Evolutionary conservation across 805 yeast species (phyloP).

Genomic region (Candida silvicultrix): DNA sequence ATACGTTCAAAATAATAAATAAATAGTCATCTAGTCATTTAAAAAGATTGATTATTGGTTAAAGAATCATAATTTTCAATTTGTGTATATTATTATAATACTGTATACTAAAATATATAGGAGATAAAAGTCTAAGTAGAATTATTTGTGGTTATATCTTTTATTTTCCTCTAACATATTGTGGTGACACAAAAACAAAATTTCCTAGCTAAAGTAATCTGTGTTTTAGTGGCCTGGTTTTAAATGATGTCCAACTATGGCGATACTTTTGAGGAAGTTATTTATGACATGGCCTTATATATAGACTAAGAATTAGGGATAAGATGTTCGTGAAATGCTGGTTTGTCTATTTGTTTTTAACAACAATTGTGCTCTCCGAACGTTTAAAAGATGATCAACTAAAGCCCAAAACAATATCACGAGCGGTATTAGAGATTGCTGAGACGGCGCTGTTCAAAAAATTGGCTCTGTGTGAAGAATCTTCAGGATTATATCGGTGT

Average conservation of each 20-base stretch:
- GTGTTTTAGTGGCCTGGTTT: too few relatives aligned
- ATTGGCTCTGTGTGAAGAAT: not conserved
- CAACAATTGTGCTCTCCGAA: not conserved
- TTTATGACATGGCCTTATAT: too few relatives aligned
- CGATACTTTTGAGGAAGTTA: too few relatives aligned
- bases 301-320: too few relatives aligned
- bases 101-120: too few relatives aligned
- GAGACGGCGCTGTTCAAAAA: not conserved
- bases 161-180: too few relatives aligned
- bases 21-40: not conserved
- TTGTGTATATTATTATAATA: not conserved
- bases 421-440: not conserved
- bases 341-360: not conserved
- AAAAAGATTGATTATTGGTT: too few relatives aligned
- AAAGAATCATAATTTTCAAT: too few relatives aligned
- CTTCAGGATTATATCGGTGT: not conserved
- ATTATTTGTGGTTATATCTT: too few relatives aligned
- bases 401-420: not conserved
- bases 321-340: not conserved
- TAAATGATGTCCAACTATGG: too few relatives aligned
- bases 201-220: too few relatives aligned
- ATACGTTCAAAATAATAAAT: slow-evolving; percentile 38
- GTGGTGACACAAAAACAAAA: not conserved
- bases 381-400: slow-evolving; percentile 1
- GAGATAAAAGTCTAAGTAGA: too few relatives aligned